Evolutionary conservation across 371 early-diverging fungal genomes (phyloP), one percentile per base, ranked within the genome.

Genomic region (Syncephalastrum contaminatum): DNA sequence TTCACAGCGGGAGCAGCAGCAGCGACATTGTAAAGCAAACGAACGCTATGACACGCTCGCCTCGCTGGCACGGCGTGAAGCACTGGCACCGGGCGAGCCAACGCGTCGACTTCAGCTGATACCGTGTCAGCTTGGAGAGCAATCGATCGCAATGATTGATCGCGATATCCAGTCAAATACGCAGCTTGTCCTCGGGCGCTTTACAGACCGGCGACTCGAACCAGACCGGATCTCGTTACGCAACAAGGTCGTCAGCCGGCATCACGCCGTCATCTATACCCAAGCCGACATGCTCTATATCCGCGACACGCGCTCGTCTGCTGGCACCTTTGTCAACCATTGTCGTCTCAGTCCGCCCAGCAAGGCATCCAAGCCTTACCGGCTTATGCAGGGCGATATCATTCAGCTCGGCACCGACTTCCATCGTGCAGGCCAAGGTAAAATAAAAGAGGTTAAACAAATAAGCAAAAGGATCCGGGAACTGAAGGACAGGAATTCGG

Each of bases 311-410:
- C 92, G 91, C 54, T 91, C 92, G 20, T 95, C 95, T 3, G 94
- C 95, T 20, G 98, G 98, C 7, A 98, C 98, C 8, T 98, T 96
- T 70, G 69, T 97, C 27, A 98, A 98, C 76, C 88, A 91, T 64
- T 82, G 88, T 66, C 73, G 98, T 10, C 69, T 98, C 22, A 85
- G 89, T 45, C 87, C 93, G 6, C 87, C 95, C 2, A 88, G 88
- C 12, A 85, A 88, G 52, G 92, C 90, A 62, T 90, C 91, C 21
- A 61, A 82, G 42, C 89, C 95, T 16, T 84, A 83, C 44, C 84
- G 77, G 19, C 64, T 97, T 42, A 88, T 89, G 53, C 90, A 95
- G 70, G 93, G 93, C 36, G 97, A 97, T 72, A 80, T 93, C 19
- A 68, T 97, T 43, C 94, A 95, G 68, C 82, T 97, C 27, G 98